Conservation (phyloP, 1,139 yeast species). For the Pichia kudriavzevii region DNA sequence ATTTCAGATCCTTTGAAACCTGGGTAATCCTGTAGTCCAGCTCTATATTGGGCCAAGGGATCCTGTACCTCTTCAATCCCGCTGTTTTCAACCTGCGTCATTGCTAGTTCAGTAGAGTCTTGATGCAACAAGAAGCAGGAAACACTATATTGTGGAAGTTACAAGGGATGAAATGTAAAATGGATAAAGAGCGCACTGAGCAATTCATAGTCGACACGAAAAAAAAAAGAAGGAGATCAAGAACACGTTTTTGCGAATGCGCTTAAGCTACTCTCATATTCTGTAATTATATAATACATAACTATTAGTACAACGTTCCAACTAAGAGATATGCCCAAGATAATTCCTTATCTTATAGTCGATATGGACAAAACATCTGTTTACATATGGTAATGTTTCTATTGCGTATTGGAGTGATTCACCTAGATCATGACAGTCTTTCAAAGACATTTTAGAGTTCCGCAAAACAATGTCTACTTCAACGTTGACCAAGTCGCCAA, state of each 20-base stretch:
- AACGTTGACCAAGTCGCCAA: conserved; percentile 69
- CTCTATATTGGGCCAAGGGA: conserved; percentile 1
- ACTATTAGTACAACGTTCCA: too few species aligned
- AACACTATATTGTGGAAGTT: neutral
- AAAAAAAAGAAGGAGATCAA: neutral
- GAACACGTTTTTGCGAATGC: neutral
- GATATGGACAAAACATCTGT: conserved; percentile 74
- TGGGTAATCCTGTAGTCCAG: conserved; percentile 1
- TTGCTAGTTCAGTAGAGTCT: neutral
- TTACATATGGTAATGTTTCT: conserved; percentile 69
- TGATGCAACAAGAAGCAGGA: neutral
- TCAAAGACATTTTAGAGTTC: conserved; percentile 44
- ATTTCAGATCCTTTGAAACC: neutral
- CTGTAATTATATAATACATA: too few species aligned
- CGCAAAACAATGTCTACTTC: conserved; percentile 64
- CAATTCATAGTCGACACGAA: too few species aligned
- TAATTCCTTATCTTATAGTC: conserved; percentile 57
- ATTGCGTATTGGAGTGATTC: conserved; percentile 76
- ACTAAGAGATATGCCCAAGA: conserved; percentile 37
- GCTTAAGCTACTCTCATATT: too few species aligned
- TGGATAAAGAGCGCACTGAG: too few species aligned
- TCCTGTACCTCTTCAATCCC: neutral
- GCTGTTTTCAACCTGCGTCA: neutral
- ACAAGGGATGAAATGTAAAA: too few species aligned
- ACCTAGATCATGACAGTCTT: conserved; percentile 74